These are phyloP conservation scores for Aspergillus alliaceus DNA, from an alignment of 2,329 filamentous ascomycete species.

Conservation along the genomic window DNA sequence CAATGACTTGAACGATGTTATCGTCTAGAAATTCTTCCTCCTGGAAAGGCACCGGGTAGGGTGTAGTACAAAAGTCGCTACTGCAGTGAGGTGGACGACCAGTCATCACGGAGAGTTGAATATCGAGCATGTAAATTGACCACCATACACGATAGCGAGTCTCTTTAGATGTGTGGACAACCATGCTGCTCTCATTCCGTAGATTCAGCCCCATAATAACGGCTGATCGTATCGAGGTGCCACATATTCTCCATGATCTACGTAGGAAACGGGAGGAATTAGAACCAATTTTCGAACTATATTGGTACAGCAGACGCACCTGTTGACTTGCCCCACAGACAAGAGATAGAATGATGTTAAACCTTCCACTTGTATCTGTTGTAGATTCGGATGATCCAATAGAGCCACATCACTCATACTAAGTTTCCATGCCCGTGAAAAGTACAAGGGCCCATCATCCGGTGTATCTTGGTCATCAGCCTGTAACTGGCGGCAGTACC, in stretches of 20 bases:
- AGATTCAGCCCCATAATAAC: conserved; percentile 45
- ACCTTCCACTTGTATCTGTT: conserved; percentile 46
- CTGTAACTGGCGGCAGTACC: conserved; percentile 34
- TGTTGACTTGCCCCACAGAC: conserved; percentile 43
- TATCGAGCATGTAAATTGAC: conserved; percentile 44
- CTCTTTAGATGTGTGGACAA: conserved; percentile 40
- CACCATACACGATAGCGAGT: conserved; percentile 47
- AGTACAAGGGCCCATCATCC: conserved; percentile 42
- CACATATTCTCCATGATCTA: conserved; percentile 45
- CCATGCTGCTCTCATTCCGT: conserved; percentile 37
- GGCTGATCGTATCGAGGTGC: conserved; percentile 43
- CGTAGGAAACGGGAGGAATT: background rate
- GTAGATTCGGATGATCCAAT: conserved; percentile 42
- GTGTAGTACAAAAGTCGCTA: conserved; percentile 43
- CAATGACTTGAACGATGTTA: conserved; percentile 34
- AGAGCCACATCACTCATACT: conserved; percentile 36
- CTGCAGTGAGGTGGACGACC: conserved; percentile 42
- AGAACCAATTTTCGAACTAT: background rate
- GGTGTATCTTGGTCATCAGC: conserved; percentile 24
- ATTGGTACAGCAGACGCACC: conserved; percentile 27
- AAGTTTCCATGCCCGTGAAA: conserved; percentile 44
- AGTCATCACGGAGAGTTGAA: conserved; percentile 42
- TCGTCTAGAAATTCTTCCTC: conserved; percentile 39
- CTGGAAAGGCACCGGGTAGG: conserved; percentile 40
- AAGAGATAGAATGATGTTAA: conserved; percentile 44